Evolutionary conservation across 139 green algal species (phyloP), one percentile per base, ranked within the genome.

Genomic region (Chlorella vulgaris): DNA sequence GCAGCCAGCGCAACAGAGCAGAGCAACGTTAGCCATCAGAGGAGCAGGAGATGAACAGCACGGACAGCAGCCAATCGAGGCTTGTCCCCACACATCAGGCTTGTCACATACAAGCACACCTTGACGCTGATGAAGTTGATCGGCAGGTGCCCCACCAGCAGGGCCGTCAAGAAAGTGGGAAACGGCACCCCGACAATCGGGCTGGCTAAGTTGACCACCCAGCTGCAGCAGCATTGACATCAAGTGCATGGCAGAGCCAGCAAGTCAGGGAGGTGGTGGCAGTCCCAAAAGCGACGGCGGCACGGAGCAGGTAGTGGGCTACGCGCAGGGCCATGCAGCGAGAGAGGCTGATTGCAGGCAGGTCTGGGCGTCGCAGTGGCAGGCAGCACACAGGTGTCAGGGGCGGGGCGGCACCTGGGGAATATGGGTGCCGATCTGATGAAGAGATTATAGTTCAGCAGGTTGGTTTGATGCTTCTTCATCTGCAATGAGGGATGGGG

Each of bases 391-490:
- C n/a, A n/a, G n/a, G n/a, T n/a, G n/a, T n/a, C n/a, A n/a, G n/a
- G n/a, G n/a, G n/a, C n/a, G n/a, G n/a, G n/a, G n/a, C n/a, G 47
- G 7, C 69, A 62, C 69, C 69, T 69, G 35, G 73, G 73, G 53
- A 79, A 79, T 50, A 79, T 79, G 51, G 73, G 73, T 2, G 73
- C 73, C 7, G 73, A 67, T 3, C 73, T 50, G 24, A 96, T 84
- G 73, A 94, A 95, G 3, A 96, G 83, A 58, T 95, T 90, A 85
- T 96, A 96, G 82, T 86, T 88, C 31, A 96, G 68, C 42, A 96
- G 83, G 70, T 89, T 71, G 35, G 83, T 21, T 3, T 83, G 79
- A 40, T 90, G 91, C 71, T 80, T 76, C 10, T 74, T 39, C 38
- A 94, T 84, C 83, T 94, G 78, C 65, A 22, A n/a, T 21, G 0